phyloP scores from a whole-genome alignment of 768 basidiomycete species.

The Rhodotorula kratochvilovae region DNA sequence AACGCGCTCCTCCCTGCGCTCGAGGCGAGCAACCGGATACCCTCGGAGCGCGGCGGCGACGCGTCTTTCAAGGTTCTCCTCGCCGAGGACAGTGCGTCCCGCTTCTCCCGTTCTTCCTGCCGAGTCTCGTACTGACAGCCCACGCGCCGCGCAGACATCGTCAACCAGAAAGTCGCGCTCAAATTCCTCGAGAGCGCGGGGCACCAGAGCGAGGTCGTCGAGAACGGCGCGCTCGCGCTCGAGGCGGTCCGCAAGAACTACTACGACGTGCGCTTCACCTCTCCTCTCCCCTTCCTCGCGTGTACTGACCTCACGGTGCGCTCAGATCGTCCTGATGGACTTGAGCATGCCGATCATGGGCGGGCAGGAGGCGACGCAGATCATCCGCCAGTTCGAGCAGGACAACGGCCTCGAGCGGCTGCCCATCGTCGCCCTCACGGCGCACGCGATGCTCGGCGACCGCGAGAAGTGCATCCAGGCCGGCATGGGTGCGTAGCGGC shows the following conservation, averaged over 20 bases:
- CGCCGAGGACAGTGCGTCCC: slow-evolving; percentile 71
- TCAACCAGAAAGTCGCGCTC: slow-evolving; percentile 91
- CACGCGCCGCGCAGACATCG: slow-evolving; percentile 31
- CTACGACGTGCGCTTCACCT: slow-evolving; percentile 37
- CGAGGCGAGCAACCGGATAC: slow-evolving; percentile 88
- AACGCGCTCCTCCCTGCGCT: slow-evolving; percentile 89
- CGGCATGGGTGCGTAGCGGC: slow-evolving; percentile 55
- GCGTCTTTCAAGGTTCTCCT: slow-evolving; percentile 85
- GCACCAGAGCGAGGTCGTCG: slow-evolving; percentile 90
- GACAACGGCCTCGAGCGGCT: slow-evolving; percentile 65
- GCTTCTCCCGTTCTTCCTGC: neutral
- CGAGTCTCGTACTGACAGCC: neutral
- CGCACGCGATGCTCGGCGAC: slow-evolving; percentile 95
- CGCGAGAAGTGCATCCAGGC: slow-evolving; percentile 69
- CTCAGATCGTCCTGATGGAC: slow-evolving; percentile 67
- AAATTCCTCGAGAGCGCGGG: slow-evolving; percentile 96
- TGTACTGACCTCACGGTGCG: neutral
- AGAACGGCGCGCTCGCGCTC: slow-evolving; percentile 90
- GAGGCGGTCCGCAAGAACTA: slow-evolving; percentile 72
- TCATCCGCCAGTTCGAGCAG: slow-evolving; percentile 79
- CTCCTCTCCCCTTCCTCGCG: neutral
- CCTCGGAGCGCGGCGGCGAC: slow-evolving; percentile 78
- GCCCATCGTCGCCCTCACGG: slow-evolving; percentile 94
- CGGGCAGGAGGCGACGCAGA: slow-evolving; percentile 92
- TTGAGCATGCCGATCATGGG: slow-evolving; percentile 81